Conservation (phyloP, 2,329 filamentous ascomycete genomes). For the Thelonectria blattea region DNA sequence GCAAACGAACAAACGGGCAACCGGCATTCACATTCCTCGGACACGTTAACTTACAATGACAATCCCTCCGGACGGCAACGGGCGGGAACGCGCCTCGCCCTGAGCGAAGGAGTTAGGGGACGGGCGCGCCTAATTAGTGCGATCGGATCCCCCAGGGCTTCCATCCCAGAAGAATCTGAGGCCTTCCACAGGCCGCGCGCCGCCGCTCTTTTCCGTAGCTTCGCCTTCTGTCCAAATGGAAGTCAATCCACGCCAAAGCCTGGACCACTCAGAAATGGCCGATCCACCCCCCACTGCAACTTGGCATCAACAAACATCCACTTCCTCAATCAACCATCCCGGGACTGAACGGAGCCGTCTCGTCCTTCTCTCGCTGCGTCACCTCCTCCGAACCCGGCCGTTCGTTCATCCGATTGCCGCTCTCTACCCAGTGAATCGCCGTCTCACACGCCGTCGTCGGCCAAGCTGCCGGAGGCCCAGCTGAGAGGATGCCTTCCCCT, state of each 20-base stretch:
- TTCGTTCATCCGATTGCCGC: background rate
- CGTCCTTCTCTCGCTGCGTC: constrained; percentile 4
- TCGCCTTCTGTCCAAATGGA: background rate
- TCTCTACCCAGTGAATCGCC: background rate
- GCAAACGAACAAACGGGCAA: no score
- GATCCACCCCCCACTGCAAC: constrained; percentile 14
- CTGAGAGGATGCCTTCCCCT: constrained; percentile 44
- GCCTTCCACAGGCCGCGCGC: background rate
- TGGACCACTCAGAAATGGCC: constrained; percentile 4
- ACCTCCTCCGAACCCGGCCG: constrained; percentile 12
- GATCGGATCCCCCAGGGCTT: constrained; percentile 1
- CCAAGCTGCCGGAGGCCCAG: constrained; percentile 4
- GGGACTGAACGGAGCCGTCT: constrained; percentile 2
- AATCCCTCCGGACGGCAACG: background rate
- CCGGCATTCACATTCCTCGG: background rate
- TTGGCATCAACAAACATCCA: constrained; percentile 7
- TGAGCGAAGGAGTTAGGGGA: constrained; percentile 9
- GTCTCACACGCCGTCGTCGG: background rate
- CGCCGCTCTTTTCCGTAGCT: background rate
- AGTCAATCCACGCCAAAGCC: background rate
- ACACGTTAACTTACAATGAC: background rate
- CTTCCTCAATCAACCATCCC: constrained; percentile 16
- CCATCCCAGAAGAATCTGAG: background rate
- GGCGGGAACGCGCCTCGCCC: constrained; percentile 11
- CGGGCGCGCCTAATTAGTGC: constrained; percentile 3